phyloP scores from a whole-genome alignment of 306 rosid species.

The Cucumis sativus region DNA sequence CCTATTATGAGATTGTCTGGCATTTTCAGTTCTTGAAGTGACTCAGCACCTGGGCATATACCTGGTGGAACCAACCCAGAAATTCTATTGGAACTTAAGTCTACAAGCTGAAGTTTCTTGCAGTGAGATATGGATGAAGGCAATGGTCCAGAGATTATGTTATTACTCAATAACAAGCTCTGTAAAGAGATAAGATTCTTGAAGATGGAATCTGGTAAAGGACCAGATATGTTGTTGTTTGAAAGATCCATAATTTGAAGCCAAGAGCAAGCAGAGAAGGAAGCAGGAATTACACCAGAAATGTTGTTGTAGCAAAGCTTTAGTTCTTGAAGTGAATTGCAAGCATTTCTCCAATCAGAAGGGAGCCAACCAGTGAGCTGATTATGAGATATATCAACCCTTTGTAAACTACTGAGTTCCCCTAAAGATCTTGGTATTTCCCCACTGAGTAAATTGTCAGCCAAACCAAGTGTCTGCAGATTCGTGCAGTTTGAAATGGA shows the following conservation, averaged over 20 bases:
- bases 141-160: constrained; percentile 54
- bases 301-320: constrained; percentile 63
- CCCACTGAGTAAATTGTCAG: constrained; percentile 42
- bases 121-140: constrained; percentile 76
- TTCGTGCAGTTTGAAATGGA: constrained; percentile 64
- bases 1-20: constrained; percentile 75
- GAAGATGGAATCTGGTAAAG: constrained; percentile 46
- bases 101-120: constrained; percentile 53
- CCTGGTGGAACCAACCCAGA: constrained; percentile 56
- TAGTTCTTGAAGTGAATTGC: constrained; percentile 61
- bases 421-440: constrained; percentile 70
- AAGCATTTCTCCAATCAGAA: constrained; percentile 49
- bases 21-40: constrained; percentile 75
- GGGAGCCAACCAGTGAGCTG: constrained; percentile 89
- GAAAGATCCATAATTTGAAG: constrained; percentile 63
- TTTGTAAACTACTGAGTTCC: constrained; percentile 40
- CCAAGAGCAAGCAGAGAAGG: constrained; percentile 58
- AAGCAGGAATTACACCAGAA: constrained; percentile 54
- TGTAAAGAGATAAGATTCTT: constrained; percentile 49
- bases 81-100: constrained; percentile 78
- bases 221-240: constrained; percentile 81
- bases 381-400: constrained; percentile 68
- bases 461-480: constrained; percentile 44
- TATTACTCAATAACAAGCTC: constrained; percentile 64
- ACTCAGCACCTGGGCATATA: constrained; percentile 77